Evolutionary conservation across 768 basidiomycete genomes (phyloP).

Genomic region (Arthromyces matolae): DNA sequence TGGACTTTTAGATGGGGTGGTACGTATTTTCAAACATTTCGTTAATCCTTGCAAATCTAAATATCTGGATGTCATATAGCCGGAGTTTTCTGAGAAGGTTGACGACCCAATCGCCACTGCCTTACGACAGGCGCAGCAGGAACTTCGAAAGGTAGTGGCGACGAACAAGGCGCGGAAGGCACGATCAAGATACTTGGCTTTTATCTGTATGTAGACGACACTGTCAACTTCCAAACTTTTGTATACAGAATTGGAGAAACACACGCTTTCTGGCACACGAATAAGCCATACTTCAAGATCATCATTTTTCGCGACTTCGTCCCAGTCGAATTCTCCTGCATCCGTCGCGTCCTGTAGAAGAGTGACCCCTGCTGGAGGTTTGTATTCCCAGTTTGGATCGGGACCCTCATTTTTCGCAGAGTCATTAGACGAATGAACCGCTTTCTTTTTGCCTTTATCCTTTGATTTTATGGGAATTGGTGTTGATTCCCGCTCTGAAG

Average conservation of each 20-base stretch:
- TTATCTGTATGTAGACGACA: slow-evolving; percentile 41
- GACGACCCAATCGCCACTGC: slow-evolving; percentile 94
- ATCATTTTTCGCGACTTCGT: slow-evolving; percentile 47
- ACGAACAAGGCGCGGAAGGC: slow-evolving; percentile 82
- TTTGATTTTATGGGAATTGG: slow-evolving; percentile 3
- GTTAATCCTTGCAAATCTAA: neutral
- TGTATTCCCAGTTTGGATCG: slow-evolving; percentile 56
- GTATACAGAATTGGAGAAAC: slow-evolving; percentile 24
- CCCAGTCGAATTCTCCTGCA: slow-evolving; percentile 65
- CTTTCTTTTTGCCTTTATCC: slow-evolving; percentile 12
- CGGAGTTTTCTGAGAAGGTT: slow-evolving; percentile 71
- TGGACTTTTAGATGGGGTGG: slow-evolving; percentile 64
- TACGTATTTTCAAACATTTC: slow-evolving; percentile 36
- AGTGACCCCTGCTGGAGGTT: slow-evolving; percentile 51
- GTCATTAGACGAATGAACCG: slow-evolving; percentile 9
- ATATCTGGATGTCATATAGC: slow-evolving; percentile 36
- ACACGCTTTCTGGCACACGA: slow-evolving; percentile 62
- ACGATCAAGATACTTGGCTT: slow-evolving; percentile 63
- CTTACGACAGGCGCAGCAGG: slow-evolving; percentile 81
- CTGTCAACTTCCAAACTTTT: too few relatives aligned
- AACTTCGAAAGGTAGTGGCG: slow-evolving; percentile 71
- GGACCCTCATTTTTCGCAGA: slow-evolving; percentile 50
- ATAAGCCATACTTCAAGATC: slow-evolving; percentile 71
- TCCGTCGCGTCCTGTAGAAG: slow-evolving; percentile 46
- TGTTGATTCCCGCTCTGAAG: slow-evolving; percentile 8